Evolutionary conservation across 1,284 basidiomycete genomes (phyloP).

Genomic region (Trichosporon sp.): DNA sequence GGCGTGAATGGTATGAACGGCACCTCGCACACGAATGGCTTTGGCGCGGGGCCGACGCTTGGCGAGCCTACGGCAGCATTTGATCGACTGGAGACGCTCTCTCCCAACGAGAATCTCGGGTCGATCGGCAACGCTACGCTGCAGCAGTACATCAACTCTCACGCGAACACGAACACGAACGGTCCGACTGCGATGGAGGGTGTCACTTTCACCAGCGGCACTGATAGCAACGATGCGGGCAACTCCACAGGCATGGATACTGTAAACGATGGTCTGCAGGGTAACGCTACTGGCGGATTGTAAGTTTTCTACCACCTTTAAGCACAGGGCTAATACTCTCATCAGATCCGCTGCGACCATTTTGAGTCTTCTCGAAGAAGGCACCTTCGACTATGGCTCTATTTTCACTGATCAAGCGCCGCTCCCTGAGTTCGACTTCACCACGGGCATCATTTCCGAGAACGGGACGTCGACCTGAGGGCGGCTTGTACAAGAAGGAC

Average conservation of each 20-base stretch:
- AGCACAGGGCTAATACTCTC: neutral
- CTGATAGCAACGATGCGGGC: neutral
- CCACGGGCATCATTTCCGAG: conserved; percentile 4
- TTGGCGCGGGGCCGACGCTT: conserved; percentile 14
- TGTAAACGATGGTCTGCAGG: neutral
- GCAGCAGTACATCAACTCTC: conserved; percentile 9
- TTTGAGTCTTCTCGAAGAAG: conserved; percentile 44
- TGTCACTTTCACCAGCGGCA: conserved; percentile 11
- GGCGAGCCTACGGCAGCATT: conserved; percentile 32
- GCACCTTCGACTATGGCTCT: conserved; percentile 45
- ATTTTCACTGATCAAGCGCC: conserved; percentile 46
- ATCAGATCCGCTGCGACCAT: conserved; percentile 44
- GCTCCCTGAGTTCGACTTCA: conserved; percentile 19
- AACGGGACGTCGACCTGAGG: neutral
- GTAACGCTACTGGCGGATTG: neutral
- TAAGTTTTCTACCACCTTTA: neutral
- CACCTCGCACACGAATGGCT: neutral
- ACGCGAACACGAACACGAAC: neutral
- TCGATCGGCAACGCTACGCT: conserved; percentile 8
- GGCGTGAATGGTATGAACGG: neutral
- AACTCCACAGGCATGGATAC: neutral
- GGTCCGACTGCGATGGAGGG: conserved; percentile 14
- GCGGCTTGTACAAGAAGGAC: neutral
- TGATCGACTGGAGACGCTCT: conserved; percentile 33
- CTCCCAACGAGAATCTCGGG: conserved; percentile 25